A percentile compares a stretch with the other conserved stretches of the same genome.
Evolutionary conservation across 2,329 filamentous ascomycete genomes (phyloP).

Genomic region (Dactylella cylindrospora): DNA sequence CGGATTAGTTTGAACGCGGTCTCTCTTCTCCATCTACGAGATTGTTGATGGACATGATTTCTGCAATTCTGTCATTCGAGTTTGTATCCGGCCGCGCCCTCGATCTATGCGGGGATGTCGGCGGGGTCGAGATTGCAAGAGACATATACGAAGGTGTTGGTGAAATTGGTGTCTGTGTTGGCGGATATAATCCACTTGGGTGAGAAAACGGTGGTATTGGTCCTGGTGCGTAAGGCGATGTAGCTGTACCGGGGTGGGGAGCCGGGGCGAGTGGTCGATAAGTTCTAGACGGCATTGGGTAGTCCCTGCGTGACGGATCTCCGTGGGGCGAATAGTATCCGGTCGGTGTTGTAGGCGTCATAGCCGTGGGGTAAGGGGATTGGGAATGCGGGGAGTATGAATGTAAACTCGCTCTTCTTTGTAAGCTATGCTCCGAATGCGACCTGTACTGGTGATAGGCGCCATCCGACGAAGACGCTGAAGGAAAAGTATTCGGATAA

Average conservation of each 20-base stretch:
- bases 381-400: slow-evolving; percentile 35
- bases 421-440: slow-evolving; percentile 23
- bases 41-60: slow-evolving; percentile 43
- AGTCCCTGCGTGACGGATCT: slow-evolving; percentile 19
- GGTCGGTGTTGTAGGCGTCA: slow-evolving; percentile 23
- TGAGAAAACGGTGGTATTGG: slow-evolving; percentile 23
- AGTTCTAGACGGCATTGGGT: slow-evolving; percentile 15
- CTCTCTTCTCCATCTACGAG: slow-evolving; percentile 28
- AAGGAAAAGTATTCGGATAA: slow-evolving; percentile 28
- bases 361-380: slow-evolving; percentile 14
- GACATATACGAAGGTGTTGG: slow-evolving; percentile 42
- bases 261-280: slow-evolving; percentile 37
- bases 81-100: slow-evolving; percentile 9
- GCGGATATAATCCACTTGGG: slow-evolving; percentile 22
- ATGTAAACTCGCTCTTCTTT: slow-evolving; percentile 33
- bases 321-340: slow-evolving; percentile 31
- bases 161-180: slow-evolving; percentile 10
- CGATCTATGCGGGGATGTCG: slow-evolving; percentile 23
- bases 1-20: slow-evolving; percentile 25
- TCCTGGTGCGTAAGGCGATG: slow-evolving; percentile 8
- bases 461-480: slow-evolving; percentile 21
- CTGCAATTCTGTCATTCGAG: slow-evolving; percentile 23
- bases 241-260: slow-evolving; percentile 14
- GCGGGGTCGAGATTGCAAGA: slow-evolving; percentile 36
- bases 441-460: slow-evolving; percentile 18